Percentiles rank a stretch among this genome's conserved stretches.
Evolutionary conservation across 192 early-diverging fungal species (phyloP).

Genomic region (Umbelopsis isabellina): DNA sequence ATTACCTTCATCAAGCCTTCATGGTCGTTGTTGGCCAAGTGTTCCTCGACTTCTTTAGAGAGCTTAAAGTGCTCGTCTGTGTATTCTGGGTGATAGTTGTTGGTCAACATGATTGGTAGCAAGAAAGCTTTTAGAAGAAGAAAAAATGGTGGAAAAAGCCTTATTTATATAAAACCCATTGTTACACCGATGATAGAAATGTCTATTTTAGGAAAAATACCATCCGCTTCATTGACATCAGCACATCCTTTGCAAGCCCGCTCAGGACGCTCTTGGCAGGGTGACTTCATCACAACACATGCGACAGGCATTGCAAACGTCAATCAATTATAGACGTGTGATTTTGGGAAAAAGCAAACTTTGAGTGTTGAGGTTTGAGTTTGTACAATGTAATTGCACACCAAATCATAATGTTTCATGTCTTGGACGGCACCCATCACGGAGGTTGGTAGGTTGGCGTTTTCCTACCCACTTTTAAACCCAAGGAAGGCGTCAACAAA

Average conservation of each 20-base stretch:
- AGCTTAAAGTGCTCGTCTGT: conserved; percentile 4
- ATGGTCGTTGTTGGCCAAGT: conserved; percentile 24
- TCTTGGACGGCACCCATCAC: too few species aligned
- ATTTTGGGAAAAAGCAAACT: too few species aligned
- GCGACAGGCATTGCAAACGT: too few species aligned
- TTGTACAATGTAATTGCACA: too few species aligned
- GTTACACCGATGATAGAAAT: neutral
- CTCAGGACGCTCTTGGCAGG: too few species aligned
- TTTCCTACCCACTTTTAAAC: neutral
- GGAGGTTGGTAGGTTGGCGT: too few species aligned
- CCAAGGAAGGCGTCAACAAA: neutral
- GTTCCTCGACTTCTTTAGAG: conserved; percentile 20
- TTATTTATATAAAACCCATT: neutral
- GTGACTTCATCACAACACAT: too few species aligned
- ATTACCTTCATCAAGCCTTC: conserved; percentile 28
- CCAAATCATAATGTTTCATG: too few species aligned
- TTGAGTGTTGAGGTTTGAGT: too few species aligned
- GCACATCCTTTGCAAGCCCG: too few species aligned
- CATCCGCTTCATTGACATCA: neutral
- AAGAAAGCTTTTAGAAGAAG: neutral
- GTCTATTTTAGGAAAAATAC: neutral
- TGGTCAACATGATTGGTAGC: conserved; percentile 2
- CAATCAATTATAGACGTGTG: too few species aligned
- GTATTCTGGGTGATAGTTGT: conserved; percentile 12
- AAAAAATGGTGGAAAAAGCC: neutral